phyloP scores from a whole-genome alignment of 345 rosid species.

The Noccaea bulbosa region DNA sequence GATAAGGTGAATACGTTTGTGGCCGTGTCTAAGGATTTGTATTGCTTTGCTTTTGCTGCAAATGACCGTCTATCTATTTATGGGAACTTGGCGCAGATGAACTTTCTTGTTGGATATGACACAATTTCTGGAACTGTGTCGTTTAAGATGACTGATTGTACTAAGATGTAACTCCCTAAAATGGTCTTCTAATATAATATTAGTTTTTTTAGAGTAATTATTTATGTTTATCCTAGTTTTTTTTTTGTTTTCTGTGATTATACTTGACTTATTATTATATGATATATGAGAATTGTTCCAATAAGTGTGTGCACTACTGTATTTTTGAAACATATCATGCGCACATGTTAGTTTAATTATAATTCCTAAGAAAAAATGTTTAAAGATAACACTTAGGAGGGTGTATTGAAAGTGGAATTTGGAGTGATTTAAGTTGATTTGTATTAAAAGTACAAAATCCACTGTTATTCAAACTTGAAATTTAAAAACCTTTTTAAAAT shows the following conservation, averaged over 20 bases:
- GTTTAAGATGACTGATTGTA: conserved; percentile 53
- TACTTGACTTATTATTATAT: neutral
- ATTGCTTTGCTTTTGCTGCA: conserved; percentile 47
- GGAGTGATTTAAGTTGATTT: too few relatives aligned
- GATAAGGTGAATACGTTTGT: conserved; percentile 44
- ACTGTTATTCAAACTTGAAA: too few relatives aligned
- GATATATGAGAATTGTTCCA: too few relatives aligned
- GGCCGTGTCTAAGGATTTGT: conserved; percentile 23
- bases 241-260: neutral
- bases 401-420: too few relatives aligned
- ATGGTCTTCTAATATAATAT: neutral
- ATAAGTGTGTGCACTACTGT: too few relatives aligned
- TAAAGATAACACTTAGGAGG: too few relatives aligned
- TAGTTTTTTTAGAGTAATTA: neutral
- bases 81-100: conserved; percentile 52
- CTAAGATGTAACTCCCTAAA: neutral
- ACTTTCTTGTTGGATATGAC: conserved; percentile 59
- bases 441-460: too few relatives aligned
- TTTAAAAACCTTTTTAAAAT: too few relatives aligned
- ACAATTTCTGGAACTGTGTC: conserved; percentile 40
- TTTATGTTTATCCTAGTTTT: neutral
- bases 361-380: too few relatives aligned
- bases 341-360: too few relatives aligned
- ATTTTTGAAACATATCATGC: too few relatives aligned
- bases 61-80: conserved; percentile 25